Base-by-base conservation (phyloP, 164 flowering plant genomes). In the Nymphaea thermarum region DNA sequence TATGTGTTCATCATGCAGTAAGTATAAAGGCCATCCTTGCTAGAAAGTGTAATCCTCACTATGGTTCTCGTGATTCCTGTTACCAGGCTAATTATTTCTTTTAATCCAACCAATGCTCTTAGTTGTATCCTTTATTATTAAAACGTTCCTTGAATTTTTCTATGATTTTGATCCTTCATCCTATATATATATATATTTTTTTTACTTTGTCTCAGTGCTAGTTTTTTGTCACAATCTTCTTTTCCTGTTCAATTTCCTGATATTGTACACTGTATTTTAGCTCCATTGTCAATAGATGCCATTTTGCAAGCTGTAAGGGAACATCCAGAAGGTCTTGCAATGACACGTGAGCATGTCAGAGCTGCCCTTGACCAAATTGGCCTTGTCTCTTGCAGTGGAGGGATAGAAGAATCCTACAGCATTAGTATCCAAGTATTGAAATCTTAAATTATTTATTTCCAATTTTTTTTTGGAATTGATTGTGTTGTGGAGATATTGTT, bases 261-360 rank as follows among this genome's bases (percentile, higher is more conserved):
- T 47, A 6, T 47, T 47, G 55, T 12, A 12, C 12, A 25, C 5
- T 12, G 12, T 47, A 25, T 71, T 73, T 71, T 91, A 94, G 99
- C 64, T 71, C 84, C 90, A 7, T 66, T 91, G 69, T 80, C 87
- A 4, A 25, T 89, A 60, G 70, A 81, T 70, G 76, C 82, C 47
- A 88, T 94, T 67, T 84, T 74, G 70, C 82, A 82, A 68, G 96
- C 90, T 81, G 93, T 88, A 63, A 88, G 87, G 69, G 83, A 85
- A 70, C 81, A 75, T 68, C 82, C 82, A 78, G 82, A 73, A 65
- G 95, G 93, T 51, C 89, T 86, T 68, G 82, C 70, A 15, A 79
- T 86, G 94, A 86, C 89, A 16, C 43, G 81, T 59, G 96, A 88
- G 25, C 93, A 74, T 77, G 84, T 91, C 60, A 78, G 82, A 78